Evolutionary conservation across 1,139 yeast genomes (phyloP).

Genomic region (Debaryomycetaceae sp.): DNA sequence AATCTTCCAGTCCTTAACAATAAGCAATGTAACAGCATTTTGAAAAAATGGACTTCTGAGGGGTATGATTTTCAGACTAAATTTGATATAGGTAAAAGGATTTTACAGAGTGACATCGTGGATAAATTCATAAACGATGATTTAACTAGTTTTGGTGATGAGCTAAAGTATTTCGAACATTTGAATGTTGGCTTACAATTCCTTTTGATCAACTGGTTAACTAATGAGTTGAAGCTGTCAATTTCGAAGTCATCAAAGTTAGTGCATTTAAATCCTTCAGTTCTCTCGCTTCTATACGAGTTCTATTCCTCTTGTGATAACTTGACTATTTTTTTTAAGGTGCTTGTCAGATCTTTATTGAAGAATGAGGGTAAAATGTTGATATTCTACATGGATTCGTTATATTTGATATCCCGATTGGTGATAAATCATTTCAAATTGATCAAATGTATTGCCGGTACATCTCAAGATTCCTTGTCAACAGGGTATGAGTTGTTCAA

Average conservation of each 20-base stretch:
- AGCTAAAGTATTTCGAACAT: constrained; percentile 14
- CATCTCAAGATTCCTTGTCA: constrained; percentile 20
- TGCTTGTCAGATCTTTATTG: constrained; percentile 33
- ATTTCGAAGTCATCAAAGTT: constrained; percentile 32
- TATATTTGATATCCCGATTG: constrained; percentile 34
- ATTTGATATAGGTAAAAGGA: constrained; percentile 27
- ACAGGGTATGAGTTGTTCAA: constrained; percentile 37
- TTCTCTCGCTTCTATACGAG: constrained; percentile 31
- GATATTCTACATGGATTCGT: constrained; percentile 39
- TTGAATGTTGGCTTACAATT: constrained; percentile 42
- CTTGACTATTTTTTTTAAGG: constrained; percentile 41
- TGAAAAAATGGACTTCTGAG: constrained; percentile 36
- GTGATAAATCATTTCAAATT: constrained; percentile 36
- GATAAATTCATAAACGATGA: constrained; percentile 19
- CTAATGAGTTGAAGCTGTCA: constrained; percentile 33
- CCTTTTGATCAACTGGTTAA: constrained; percentile 42
- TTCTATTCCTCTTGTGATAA: constrained; percentile 33
- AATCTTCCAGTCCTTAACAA: constrained; percentile 54
- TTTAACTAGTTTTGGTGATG: constrained; percentile 12
- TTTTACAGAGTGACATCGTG: constrained; percentile 23
- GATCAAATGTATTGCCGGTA: constrained; percentile 33
- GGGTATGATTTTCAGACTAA: constrained; percentile 31
- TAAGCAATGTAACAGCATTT: constrained; percentile 49
- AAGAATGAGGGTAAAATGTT: constrained; percentile 42
- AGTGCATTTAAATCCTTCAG: constrained; percentile 34